phyloP scores from a whole-genome alignment of 805 yeast species.

The Candida sakaeoensis region DNA sequence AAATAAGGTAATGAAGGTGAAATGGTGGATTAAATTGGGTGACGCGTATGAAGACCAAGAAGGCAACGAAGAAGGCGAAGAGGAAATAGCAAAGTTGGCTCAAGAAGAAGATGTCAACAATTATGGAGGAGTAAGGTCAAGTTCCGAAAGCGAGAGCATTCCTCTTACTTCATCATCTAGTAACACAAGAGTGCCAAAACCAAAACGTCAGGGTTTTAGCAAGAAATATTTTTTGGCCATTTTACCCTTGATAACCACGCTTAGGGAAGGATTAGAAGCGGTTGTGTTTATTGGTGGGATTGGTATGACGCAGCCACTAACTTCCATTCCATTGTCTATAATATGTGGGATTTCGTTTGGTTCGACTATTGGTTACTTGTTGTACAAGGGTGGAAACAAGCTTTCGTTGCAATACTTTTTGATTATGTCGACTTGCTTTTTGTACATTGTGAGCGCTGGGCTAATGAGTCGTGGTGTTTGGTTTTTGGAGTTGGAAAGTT shows the following conservation, averaged over 20 bases:
- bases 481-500: conserved; percentile 80
- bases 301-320: conserved; percentile 60
- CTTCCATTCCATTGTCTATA: conserved; percentile 55
- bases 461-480: conserved; percentile 83
- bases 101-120: conserved; percentile 10
- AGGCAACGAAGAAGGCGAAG: conserved; percentile 9
- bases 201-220: conserved; percentile 23
- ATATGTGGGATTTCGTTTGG: conserved; percentile 59
- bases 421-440: conserved; percentile 70
- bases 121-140: conserved; percentile 8
- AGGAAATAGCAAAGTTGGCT: conserved; percentile 15
- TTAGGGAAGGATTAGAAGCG: conserved; percentile 89
- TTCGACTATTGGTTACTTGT: conserved; percentile 54
- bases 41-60: conserved; percentile 31
- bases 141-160: conserved; percentile 9
- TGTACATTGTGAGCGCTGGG: conserved; percentile 85
- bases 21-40: conserved; percentile 58
- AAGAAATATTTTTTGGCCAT: conserved; percentile 69
- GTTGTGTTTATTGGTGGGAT: conserved; percentile 90
- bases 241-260: conserved; percentile 78
- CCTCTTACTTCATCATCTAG: conserved; percentile 7
- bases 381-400: conserved; percentile 78
- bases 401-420: conserved; percentile 72
- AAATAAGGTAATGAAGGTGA: conserved; percentile 70
- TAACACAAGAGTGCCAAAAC: not conserved